Percentiles rank a stretch among this genome's conserved stretches.
Evolutionary conservation across 768 basidiomycete genomes (phyloP).

Genomic region (Exidia glandulosa): DNA sequence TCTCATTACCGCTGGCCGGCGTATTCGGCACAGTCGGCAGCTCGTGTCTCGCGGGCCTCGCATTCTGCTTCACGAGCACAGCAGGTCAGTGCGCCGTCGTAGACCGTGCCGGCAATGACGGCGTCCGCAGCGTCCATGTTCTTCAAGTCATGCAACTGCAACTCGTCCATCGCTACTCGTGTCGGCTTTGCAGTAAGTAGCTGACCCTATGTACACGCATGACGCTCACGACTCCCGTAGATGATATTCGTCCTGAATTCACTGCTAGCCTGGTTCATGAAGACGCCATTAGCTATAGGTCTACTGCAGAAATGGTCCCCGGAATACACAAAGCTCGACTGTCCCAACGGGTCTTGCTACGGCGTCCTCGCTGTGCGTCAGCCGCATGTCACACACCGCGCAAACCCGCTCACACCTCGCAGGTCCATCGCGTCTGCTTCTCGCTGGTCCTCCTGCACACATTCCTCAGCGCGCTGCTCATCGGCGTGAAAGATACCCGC

Average conservation of each 20-base stretch:
- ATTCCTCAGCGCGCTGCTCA: constrained; percentile 63
- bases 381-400: not conserved
- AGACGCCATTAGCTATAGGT: constrained; percentile 75
- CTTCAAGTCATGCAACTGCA: constrained; percentile 98
- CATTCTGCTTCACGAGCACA: constrained; percentile 79
- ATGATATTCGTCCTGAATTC: constrained; percentile 94
- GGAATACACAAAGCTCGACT: constrained; percentile 98
- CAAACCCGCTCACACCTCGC: constrained; percentile 2
- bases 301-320: constrained; percentile 87
- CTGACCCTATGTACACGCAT: not conserved
- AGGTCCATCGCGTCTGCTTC: constrained; percentile 96
- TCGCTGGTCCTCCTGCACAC: constrained; percentile 84
- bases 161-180: constrained; percentile 94
- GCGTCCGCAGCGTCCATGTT: constrained; percentile 75
- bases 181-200: constrained; percentile 80
- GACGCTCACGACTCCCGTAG: constrained; percentile 26
- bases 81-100: constrained; percentile 40
- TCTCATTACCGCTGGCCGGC: constrained; percentile 65
- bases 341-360: constrained; percentile 85
- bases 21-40: constrained; percentile 60
- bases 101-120: constrained; percentile 1
- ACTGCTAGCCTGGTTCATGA: constrained; percentile 94
- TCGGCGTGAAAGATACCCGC: constrained; percentile 82
- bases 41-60: constrained; percentile 73
- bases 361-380: constrained; percentile 81